Percentiles rank a stretch among this genome's conserved stretches.
Conservation (phyloP, 768 basidiomycete species). For the Chalciporus sphaerocephalus region DNA sequence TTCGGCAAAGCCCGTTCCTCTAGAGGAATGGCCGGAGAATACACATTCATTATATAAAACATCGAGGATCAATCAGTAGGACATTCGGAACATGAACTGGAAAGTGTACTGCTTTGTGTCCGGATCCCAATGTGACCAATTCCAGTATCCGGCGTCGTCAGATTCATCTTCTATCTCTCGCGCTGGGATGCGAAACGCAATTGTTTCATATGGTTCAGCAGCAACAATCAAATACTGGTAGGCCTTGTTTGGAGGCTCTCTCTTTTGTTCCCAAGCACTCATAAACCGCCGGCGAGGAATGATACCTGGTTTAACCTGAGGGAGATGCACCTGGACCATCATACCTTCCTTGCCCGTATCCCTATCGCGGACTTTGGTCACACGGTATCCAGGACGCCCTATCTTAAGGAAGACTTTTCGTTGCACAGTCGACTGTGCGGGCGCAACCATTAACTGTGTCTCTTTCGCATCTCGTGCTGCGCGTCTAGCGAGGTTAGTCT, state of each 20-base stretch:
- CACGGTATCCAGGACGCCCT: conserved; percentile 90
- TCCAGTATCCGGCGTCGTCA: conserved; percentile 86
- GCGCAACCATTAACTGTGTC: conserved; percentile 83
- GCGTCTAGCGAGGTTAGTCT: conserved; percentile 94
- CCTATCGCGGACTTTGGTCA: conserved; percentile 92
- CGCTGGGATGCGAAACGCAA: conserved; percentile 97
- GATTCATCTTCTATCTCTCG: conserved; percentile 95
- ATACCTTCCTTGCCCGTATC: conserved; percentile 92
- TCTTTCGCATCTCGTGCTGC: conserved; percentile 98
- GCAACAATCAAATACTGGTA: conserved; percentile 98
- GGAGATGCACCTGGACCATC: conserved; percentile 95
- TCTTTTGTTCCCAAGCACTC: conserved; percentile 97
- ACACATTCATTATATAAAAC: conserved; percentile 5
- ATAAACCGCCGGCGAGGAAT: conserved; percentile 87
- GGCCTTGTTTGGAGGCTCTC: conserved; percentile 91
- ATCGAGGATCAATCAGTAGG: conserved; percentile 25
- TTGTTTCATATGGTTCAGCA: conserved; percentile 98
- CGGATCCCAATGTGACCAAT: conserved; percentile 99
- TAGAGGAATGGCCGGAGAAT: background rate
- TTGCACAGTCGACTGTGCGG: conserved; percentile 71
- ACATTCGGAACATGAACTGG: conserved; percentile 90
- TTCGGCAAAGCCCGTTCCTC: background rate
- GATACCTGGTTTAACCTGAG: conserved; percentile 86
- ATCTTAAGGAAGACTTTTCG: conserved; percentile 97
- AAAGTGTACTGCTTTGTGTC: conserved; percentile 98